These are phyloP conservation scores for Hibiscus tridactylites DNA, from an alignment of 345 rosid species.

Conservation along the genomic window DNA sequence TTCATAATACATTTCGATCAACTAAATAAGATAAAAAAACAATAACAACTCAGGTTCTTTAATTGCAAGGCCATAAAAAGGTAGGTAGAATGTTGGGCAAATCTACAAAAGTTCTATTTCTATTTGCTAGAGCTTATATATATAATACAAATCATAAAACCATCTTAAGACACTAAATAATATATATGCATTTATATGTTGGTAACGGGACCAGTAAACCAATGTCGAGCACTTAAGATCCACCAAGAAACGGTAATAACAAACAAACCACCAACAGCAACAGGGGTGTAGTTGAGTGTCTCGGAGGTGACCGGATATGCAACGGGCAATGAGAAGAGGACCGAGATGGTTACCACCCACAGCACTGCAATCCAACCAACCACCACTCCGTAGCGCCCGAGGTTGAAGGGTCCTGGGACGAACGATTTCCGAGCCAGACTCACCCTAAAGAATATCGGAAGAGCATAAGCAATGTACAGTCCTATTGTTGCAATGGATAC, in stretches of 20 bases:
- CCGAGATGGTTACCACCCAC: constrained; percentile 85
- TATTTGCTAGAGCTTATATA: not conserved
- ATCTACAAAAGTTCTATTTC: not conserved
- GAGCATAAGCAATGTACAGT: constrained; percentile 85
- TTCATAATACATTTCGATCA: too few relatives aligned
- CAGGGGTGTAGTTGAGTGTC: constrained; percentile 92
- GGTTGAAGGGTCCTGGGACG: constrained; percentile 68
- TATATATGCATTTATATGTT: not conserved
- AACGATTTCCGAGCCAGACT: constrained; percentile 73
- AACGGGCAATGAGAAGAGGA: constrained; percentile 91
- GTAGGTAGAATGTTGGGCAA: not conserved
- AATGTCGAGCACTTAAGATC: constrained; percentile 63
- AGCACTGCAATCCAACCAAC: constrained; percentile 84
- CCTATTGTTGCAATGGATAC: constrained; percentile 95
- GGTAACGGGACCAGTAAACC: constrained; percentile 83
- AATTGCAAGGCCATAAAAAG: too few relatives aligned
- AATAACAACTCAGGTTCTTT: too few relatives aligned
- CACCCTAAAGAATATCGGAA: constrained; percentile 78
- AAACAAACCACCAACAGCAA: constrained; percentile 71
- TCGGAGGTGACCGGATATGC: constrained; percentile 65
- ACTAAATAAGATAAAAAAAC: too few relatives aligned
- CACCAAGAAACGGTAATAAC: constrained; percentile 46
- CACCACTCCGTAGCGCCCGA: constrained; percentile 53
- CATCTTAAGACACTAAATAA: not conserved
- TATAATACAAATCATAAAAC: not conserved